Evolutionary conservation across 371 early-diverging fungal species (phyloP).

Genomic region (Sporodiniella umbellata): DNA sequence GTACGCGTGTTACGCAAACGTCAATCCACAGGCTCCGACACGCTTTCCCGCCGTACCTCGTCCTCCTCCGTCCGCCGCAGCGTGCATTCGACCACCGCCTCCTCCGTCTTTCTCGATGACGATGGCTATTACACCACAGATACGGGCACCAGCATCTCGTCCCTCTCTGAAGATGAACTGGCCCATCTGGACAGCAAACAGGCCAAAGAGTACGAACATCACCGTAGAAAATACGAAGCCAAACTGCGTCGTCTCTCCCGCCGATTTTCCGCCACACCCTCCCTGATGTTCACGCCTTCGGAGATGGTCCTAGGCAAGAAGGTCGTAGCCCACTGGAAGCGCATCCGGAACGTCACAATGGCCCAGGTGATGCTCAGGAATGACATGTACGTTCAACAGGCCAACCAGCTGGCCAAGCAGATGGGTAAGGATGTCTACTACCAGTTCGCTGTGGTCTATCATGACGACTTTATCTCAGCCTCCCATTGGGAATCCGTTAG

Average conservation of each 20-base stretch:
- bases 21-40: conserved; percentile 23
- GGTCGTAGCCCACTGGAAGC: conserved; percentile 58
- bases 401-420: conserved; percentile 82
- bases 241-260: conserved; percentile 44
- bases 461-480: conserved; percentile 43
- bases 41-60: conserved; percentile 18
- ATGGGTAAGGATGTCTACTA: conserved; percentile 74
- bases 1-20: conserved; percentile 30
- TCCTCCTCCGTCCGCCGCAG: conserved; percentile 22
- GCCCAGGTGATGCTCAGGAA: conserved; percentile 70
- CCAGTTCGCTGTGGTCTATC: conserved; percentile 74
- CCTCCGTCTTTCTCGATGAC: conserved; percentile 23
- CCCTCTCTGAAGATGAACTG: conserved; percentile 48
- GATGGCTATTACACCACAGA: conserved; percentile 54
- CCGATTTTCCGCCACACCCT: conserved; percentile 36
- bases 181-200: conserved; percentile 48
- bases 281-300: conserved; percentile 24
- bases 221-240: conserved; percentile 47
- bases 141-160: conserved; percentile 34
- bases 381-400: conserved; percentile 78
- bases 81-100: conserved; percentile 16
- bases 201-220: conserved; percentile 51
- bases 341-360: conserved; percentile 64
- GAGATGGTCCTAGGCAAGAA: conserved; percentile 51
- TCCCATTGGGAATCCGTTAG: conserved; percentile 64